Evolutionary conservation across 371 early-diverging fungal species (phyloP).

Genomic region (Mucor indicus): DNA sequence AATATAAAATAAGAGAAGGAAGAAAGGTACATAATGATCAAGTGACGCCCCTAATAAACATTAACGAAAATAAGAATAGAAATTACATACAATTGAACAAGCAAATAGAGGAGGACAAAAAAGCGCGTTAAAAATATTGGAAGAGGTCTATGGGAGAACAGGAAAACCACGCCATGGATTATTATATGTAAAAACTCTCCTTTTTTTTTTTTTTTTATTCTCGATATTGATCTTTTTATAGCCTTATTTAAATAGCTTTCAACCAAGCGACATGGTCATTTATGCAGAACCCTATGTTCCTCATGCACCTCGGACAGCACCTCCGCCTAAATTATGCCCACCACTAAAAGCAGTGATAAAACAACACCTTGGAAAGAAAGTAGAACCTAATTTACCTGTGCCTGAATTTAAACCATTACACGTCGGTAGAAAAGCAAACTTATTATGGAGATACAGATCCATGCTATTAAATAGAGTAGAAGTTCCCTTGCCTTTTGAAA

Average conservation of each 20-base stretch:
- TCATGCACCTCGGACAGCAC: constrained; percentile 41
- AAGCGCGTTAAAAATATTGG: constrained; percentile 29
- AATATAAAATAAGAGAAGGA: constrained; percentile 32
- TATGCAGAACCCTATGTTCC: constrained; percentile 33
- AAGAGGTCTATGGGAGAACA: constrained; percentile 38
- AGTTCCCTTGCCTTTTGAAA: constrained; percentile 38
- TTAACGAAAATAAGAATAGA: constrained; percentile 6
- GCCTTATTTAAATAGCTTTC: constrained; percentile 28
- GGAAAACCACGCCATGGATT: constrained; percentile 35
- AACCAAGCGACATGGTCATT: constrained; percentile 7
- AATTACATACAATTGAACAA: constrained; percentile 28
- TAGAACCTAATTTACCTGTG: constrained; percentile 33
- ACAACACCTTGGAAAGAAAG: constrained; percentile 13
- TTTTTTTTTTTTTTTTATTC: not conserved
- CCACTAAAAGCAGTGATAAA: constrained; percentile 21
- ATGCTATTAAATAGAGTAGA: constrained; percentile 21
- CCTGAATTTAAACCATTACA: constrained; percentile 45
- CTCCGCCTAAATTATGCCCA: constrained; percentile 36
- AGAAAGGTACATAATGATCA: constrained; percentile 37
- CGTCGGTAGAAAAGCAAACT: constrained; percentile 38
- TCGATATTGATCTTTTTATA: not conserved
- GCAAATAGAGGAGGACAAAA: constrained; percentile 34
- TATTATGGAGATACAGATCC: constrained; percentile 40
- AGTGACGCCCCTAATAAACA: not conserved
- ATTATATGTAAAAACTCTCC: constrained; percentile 21